Percentiles rank a stretch among this genome's conserved stretches.
Evolutionary conservation across 305 asterid genomes (phyloP).

Genomic region (Fraxinus ornus): DNA sequence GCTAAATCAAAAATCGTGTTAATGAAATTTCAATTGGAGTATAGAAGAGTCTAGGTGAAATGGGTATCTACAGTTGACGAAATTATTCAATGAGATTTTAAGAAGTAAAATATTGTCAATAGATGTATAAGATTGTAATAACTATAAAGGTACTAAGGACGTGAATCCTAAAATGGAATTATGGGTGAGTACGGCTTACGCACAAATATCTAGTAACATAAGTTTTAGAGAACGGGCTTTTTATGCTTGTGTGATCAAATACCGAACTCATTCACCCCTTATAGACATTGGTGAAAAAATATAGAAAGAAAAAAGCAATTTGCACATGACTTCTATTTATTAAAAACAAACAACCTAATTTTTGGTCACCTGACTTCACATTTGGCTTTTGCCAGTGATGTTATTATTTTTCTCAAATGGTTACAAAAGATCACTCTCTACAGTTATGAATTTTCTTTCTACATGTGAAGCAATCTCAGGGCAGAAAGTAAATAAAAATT

Average conservation of each 20-base stretch:
- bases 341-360: no score
- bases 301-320: no score
- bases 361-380: no score
- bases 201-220: neutral
- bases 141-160: neutral
- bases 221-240: neutral
- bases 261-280: no score
- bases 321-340: no score
- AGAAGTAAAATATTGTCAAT: neutral
- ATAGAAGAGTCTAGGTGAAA: no score
- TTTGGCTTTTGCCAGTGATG: neutral
- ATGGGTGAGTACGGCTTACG: neutral
- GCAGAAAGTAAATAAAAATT: neutral
- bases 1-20: neutral
- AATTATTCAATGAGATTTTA: neutral
- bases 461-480: neutral
- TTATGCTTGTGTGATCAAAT: no score
- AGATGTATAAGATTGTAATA: neutral
- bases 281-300: no score
- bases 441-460: neutral
- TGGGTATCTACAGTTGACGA: no score
- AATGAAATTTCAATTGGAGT: neutral
- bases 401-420: no score
- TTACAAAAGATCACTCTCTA: neutral
- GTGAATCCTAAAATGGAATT: neutral